Evolutionary conservation across 371 early-diverging fungal species (phyloP), one percentile per base, ranked within the genome.

Genomic region (Mortierella sp.): DNA sequence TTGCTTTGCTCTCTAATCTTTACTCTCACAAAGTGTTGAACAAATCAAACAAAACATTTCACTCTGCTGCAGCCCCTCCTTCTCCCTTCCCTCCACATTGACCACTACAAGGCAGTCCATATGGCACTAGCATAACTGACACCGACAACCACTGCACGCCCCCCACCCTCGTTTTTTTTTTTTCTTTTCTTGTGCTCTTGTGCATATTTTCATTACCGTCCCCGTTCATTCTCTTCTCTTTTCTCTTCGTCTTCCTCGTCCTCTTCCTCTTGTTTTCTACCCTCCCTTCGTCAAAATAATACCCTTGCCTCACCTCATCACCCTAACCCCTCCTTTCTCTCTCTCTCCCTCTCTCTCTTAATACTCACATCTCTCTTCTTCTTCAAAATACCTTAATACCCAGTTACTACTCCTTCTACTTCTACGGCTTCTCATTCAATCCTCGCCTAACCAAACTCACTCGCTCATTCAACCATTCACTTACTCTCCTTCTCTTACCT

Each of bases 291-390:
- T 6, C 54, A 29, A 5, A 35, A 21, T 41, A 56, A 21, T 54
- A 78, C n/a, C 43, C 68, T 24, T 56, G 27, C 56, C 32, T 11
- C 68, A 51, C 68, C 51, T 56, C 56, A 56, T n/a, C 56, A 56
- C 56, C 63, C 44, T 41, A 41, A 0, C 18, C 18, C 5, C n/a
- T 56, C n/a, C 54, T 43, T 63, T 60, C 54, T 58, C 38, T 56
- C 41, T 41, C 2, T 41, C 6, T 41, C 41, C 6, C 41, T 41
- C 41, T 41, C 6, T 60, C 51, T 32, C 32, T 65, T 21, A 56
- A 11, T 11, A 56, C 32, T 32, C 44, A 6, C 68, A 8, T 68
- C 29, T 12, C 44, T 43, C 49, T 68, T 54, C 29, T 48, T 43
- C 71, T 56, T 51, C 46, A 7, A 27, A 48, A 48, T 65, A 46